These are phyloP conservation scores for Neofusicoccum parvum DNA, from an alignment of 2,329 filamentous ascomycete genomes.

Conservation along the genomic window DNA sequence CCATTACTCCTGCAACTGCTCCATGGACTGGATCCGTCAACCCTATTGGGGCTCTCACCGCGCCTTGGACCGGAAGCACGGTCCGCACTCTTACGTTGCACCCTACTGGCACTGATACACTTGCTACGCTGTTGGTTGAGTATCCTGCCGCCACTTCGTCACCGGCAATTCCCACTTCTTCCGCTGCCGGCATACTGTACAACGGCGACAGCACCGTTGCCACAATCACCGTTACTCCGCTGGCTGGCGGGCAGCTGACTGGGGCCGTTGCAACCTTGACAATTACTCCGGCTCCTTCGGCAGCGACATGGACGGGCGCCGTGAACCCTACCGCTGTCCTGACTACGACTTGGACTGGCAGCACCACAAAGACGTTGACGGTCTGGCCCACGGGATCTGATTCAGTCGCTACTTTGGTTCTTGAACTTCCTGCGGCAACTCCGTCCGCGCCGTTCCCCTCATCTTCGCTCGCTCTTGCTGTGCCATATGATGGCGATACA, in stretches of 20 bases:
- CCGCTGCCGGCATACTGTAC: neutral
- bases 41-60: no score
- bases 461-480: no score
- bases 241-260: neutral
- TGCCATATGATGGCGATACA: neutral
- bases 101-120: neutral
- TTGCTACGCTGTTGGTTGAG: neutral
- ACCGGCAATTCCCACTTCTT: neutral
- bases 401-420: neutral
- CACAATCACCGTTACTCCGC: neutral
- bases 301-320: neutral
- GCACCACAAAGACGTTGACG: neutral
- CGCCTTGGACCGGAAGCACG: neutral
- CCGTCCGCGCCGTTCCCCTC: neutral
- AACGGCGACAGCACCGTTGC: neutral
- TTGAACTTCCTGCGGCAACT: neutral
- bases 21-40: no score
- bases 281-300: neutral
- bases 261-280: neutral
- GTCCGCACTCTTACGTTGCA: neutral
- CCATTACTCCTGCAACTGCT: no score
- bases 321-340: neutral
- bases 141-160: neutral
- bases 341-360: neutral
- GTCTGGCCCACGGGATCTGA: neutral